Evolutionary conservation across 2,329 filamentous ascomycete genomes (phyloP), one percentile per base, ranked within the genome.

Genomic region (Neonectria hederae): DNA sequence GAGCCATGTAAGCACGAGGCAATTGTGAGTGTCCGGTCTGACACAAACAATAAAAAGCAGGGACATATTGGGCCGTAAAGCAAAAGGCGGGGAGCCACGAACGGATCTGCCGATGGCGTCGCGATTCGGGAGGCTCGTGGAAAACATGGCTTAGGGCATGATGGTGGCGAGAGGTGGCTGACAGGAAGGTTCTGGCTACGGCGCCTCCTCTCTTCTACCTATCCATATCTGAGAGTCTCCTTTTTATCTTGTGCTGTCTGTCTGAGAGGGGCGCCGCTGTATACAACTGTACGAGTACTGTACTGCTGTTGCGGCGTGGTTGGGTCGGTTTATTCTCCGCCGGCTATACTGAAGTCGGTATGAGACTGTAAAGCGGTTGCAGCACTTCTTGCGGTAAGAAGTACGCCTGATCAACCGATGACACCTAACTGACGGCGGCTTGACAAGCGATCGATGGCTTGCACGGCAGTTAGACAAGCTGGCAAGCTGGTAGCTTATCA

Each of bases 91-190:
- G 43, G 42, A 40, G 26, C 10, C n/a, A 19, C n/a, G 54, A 57
- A 57, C 54, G 30, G 32, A 57, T 49, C 22, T 19, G 54, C 49
- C 54, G 42, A 49, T 49, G 54, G 43, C 45, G 54, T 49, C 43
- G 54, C 54, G 54, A 32, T 40, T 40, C 21, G 22, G 28, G 42
- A 55, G 48, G 28, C 24, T 40, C 26, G 46, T 17, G 19, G 48
- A 53, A 40, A 49, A 24, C 14, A 19, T 51, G 5, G 32, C 26
- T 35, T 17, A 14, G 17, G 3, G 2, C 26, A 49, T 28, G 22
- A 11, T 11, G 26, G 46, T 32, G 26, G 48, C 26, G 28, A 51
- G 28, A 51, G 26, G n/a, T 10, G 48, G n/a, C 28, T 21, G 28
- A 13, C 19, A 14, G 26, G 48, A 51, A 32, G 11, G 48, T 51